Percentiles rank a stretch among this genome's conserved stretches.
Evolutionary conservation across 768 basidiomycete species (phyloP).

Genomic region (Phaeotremella skinneri): DNA sequence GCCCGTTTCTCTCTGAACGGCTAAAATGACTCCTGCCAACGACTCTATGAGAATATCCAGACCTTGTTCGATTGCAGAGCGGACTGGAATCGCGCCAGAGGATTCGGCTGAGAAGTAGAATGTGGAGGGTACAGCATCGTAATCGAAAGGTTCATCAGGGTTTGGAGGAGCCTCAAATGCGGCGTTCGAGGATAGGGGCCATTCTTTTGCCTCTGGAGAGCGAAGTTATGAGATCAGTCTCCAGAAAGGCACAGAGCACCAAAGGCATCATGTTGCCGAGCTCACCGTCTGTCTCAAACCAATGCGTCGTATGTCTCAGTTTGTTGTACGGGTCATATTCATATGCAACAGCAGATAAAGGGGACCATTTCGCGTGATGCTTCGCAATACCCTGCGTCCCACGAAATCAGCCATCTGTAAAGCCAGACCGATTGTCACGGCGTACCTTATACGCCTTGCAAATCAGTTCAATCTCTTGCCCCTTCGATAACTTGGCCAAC

Average conservation of each 20-base stretch:
- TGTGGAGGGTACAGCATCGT: slow-evolving; percentile 76
- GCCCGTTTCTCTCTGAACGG: slow-evolving; percentile 52
- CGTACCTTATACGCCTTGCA: slow-evolving; percentile 93
- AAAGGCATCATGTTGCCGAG: background rate
- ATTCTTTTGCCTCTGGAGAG: slow-evolving; percentile 64
- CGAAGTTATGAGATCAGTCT: background rate
- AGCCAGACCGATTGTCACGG: background rate
- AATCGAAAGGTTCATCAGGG: slow-evolving; percentile 76
- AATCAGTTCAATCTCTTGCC: slow-evolving; percentile 78
- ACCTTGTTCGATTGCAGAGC: slow-evolving; percentile 42
- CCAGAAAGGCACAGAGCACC: background rate
- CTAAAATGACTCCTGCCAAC: slow-evolving; percentile 66
- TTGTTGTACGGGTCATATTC: slow-evolving; percentile 99
- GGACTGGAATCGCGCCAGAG: slow-evolving; percentile 61
- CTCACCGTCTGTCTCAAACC: slow-evolving; percentile 67
- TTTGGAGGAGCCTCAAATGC: slow-evolving; percentile 75
- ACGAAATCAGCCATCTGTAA: slow-evolving; percentile 2
- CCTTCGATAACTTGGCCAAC: slow-evolving; percentile 87
- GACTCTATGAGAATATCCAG: slow-evolving; percentile 41
- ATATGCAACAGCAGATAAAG: slow-evolving; percentile 88
- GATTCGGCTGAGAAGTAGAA: slow-evolving; percentile 96
- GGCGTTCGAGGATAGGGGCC: slow-evolving; percentile 87
- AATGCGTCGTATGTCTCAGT: slow-evolving; percentile 89
- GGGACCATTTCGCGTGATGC: slow-evolving; percentile 99
- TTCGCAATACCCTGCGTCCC: slow-evolving; percentile 81